Evolutionary conservation across 1,284 basidiomycete genomes (phyloP).

Genomic region (Cutaneotrichosporon curvatum): DNA sequence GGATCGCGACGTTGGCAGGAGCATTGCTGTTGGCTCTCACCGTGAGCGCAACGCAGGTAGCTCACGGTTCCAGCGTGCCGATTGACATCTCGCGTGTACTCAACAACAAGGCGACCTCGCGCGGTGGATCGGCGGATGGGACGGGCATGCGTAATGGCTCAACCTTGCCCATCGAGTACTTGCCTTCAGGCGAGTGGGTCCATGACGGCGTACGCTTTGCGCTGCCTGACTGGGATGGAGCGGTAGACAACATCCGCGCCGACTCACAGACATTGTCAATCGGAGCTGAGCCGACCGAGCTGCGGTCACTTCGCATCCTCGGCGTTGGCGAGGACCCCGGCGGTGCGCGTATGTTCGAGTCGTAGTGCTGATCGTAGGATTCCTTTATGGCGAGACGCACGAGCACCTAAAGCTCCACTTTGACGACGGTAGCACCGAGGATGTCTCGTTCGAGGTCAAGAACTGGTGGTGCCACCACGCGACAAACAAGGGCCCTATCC

Average conservation of each 20-base stretch:
- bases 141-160: conserved; percentile 9
- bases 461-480: conserved; percentile 19
- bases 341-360: neutral
- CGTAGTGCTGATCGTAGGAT: conserved; percentile 3
- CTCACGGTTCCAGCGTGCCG: too few relatives aligned
- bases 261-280: conserved; percentile 5
- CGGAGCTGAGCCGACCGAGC: neutral
- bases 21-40: too few relatives aligned
- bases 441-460: conserved; percentile 10
- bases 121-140: conserved; percentile 4
- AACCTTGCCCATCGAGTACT: conserved; percentile 7
- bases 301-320: conserved; percentile 8
- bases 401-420: conserved; percentile 10
- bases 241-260: conserved; percentile 4
- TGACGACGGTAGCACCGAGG: conserved; percentile 2
- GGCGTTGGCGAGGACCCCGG: conserved; percentile 13
- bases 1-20: too few relatives aligned
- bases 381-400: conserved; percentile 8
- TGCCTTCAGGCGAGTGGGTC: conserved; percentile 6
- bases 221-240: neutral
- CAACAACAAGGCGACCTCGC: conserved; percentile 12
- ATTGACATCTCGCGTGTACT: conserved; percentile 20
- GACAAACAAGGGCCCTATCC: conserved; percentile 16
- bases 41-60: too few relatives aligned
- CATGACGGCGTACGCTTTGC: conserved; percentile 10